Conservation (phyloP, 305 asterid species). For the Fraxinus xanthoxyloides region DNA sequence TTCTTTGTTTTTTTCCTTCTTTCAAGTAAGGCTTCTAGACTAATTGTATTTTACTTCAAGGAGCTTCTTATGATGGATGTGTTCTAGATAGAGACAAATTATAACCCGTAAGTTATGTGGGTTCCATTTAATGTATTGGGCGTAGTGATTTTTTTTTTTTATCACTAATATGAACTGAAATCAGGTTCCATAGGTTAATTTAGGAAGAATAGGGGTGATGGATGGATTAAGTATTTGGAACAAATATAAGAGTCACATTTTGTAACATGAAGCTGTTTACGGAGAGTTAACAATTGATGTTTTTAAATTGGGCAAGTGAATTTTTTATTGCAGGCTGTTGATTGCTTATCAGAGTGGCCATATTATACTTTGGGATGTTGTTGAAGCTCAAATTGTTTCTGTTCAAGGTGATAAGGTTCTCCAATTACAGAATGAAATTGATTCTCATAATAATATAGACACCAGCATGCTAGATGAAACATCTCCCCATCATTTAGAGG, state of each 20-base stretch:
- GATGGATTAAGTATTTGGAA: slow-evolving; percentile 21
- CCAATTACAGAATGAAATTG: slow-evolving; percentile 51
- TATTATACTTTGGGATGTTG: slow-evolving; percentile 84
- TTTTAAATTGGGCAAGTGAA: slow-evolving; percentile 17
- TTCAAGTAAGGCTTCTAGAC: background rate
- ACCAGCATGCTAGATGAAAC: slow-evolving; percentile 34
- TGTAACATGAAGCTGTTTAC: slow-evolving; percentile 7
- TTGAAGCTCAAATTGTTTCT: slow-evolving; percentile 50
- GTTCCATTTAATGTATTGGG: background rate
- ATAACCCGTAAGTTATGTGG: background rate
- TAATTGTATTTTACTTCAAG: slow-evolving; percentile 4
- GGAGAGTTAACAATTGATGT: slow-evolving; percentile 18
- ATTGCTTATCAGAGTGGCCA: slow-evolving; percentile 78
- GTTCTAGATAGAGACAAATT: background rate
- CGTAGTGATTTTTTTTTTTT: background rate
- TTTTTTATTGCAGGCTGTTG: slow-evolving; percentile 53
- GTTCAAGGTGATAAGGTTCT: slow-evolving; percentile 79
- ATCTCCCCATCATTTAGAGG: slow-evolving; percentile 53
- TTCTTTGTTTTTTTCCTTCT: background rate
- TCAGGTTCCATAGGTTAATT: background rate
- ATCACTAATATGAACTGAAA: background rate
- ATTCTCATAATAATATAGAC: slow-evolving; percentile 38
- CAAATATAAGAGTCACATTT: background rate
- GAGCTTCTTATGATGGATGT: slow-evolving; percentile 10
- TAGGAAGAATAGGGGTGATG: slow-evolving; percentile 1